A percentile compares a stretch with the other conserved stretches of the same genome.
Evolutionary conservation across 768 basidiomycete species (phyloP).

Genomic region (Gyrodon lividus): DNA sequence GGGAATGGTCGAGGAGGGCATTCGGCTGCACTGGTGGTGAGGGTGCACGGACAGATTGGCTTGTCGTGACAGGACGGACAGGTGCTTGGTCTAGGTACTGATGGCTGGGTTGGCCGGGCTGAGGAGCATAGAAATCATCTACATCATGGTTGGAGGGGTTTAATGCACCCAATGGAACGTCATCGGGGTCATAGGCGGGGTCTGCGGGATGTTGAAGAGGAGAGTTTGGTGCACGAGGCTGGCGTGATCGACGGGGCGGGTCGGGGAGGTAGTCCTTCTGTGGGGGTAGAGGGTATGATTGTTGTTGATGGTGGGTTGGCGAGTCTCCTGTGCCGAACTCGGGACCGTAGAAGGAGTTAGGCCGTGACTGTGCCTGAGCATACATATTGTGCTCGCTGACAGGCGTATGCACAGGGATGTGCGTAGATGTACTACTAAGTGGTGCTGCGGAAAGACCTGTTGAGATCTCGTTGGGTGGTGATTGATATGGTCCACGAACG

Average conservation of each 20-base stretch:
- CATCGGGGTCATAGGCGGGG: constrained; percentile 39
- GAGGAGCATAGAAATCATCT: constrained; percentile 41
- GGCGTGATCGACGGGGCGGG: constrained; percentile 13
- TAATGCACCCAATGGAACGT: constrained; percentile 34
- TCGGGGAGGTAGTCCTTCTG: constrained; percentile 14
- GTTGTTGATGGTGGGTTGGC: constrained; percentile 3
- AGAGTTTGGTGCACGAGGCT: constrained; percentile 20
- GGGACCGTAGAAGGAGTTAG: constrained; percentile 34
- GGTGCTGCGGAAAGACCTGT: neutral
- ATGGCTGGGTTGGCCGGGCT: constrained; percentile 8
- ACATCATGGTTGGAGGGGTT: constrained; percentile 34
- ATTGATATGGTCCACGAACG: neutral
- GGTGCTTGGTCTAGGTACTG: constrained; percentile 32
- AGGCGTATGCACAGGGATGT: constrained; percentile 25
- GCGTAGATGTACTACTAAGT: constrained; percentile 4
- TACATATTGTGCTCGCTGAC: constrained; percentile 29
- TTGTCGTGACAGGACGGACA: constrained; percentile 40
- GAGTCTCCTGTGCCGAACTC: constrained; percentile 17
- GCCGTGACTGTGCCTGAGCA: constrained; percentile 34
- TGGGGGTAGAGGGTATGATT: constrained; percentile 6
- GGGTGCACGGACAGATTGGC: constrained; percentile 60
- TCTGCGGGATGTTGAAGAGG: constrained; percentile 30
- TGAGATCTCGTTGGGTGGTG: neutral
- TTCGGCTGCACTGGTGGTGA: constrained; percentile 53
- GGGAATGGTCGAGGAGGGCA: constrained; percentile 85